Evolutionary conservation across 371 early-diverging fungal species (phyloP).

Genomic region (Apophysomyces sp.): DNA sequence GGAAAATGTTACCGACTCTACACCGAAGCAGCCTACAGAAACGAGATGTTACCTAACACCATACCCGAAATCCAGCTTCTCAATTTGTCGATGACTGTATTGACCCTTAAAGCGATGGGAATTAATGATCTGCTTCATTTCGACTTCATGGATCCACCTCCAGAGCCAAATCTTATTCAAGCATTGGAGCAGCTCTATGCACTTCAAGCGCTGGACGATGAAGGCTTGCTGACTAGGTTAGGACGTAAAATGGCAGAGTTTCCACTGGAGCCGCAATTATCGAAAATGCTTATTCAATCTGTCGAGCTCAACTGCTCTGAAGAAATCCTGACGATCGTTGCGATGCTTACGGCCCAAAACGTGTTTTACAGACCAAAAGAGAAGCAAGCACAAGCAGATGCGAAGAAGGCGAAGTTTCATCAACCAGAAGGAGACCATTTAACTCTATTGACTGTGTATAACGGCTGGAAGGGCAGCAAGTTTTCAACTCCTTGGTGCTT

Average conservation of each 20-base stretch:
- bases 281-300: conserved; percentile 91
- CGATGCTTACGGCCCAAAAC: conserved; percentile 93
- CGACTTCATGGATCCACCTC: conserved; percentile 98
- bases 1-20: conserved; percentile 97
- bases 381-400: conserved; percentile 92
- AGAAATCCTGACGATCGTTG: conserved; percentile 94
- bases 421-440: conserved; percentile 98
- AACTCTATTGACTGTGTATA: conserved; percentile 94
- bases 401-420: conserved; percentile 95
- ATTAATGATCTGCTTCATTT: conserved; percentile 95
- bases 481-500: conserved; percentile 95
- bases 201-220: conserved; percentile 93
- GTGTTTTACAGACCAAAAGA: conserved; percentile 97
- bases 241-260: conserved; percentile 98
- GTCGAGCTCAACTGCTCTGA: conserved; percentile 93
- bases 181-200: conserved; percentile 93
- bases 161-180: conserved; percentile 88
- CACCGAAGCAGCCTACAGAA: conserved; percentile 92
- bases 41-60: conserved; percentile 95
- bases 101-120: conserved; percentile 95
- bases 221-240: conserved; percentile 90
- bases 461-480: conserved; percentile 88
- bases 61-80: conserved; percentile 98
- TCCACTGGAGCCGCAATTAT: conserved; percentile 91
- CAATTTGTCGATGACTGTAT: conserved; percentile 89